Percentiles rank a stretch among this genome's conserved stretches.
These are phyloP conservation scores for Candida ascalaphidarum DNA, from an alignment of 805 yeast genomes.

Conservation along the genomic window DNA sequence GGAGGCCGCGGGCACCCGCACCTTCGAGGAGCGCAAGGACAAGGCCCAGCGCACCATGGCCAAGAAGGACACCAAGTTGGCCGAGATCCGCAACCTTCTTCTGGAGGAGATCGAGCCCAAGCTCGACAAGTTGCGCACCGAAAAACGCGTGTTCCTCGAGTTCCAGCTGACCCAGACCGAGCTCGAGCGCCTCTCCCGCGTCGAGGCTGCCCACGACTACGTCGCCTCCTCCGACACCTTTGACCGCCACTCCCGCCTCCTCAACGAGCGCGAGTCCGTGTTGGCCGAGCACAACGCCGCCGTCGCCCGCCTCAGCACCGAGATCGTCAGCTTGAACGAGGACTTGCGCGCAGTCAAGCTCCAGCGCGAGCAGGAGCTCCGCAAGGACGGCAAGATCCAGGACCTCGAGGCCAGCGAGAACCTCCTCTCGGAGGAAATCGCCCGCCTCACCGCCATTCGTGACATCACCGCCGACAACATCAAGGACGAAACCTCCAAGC, in stretches of 20 bases:
- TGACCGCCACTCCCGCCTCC: slow-evolving; percentile 33
- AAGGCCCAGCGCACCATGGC: slow-evolving; percentile 88
- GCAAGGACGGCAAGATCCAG: slow-evolving; percentile 52
- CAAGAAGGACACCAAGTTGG: slow-evolving; percentile 79
- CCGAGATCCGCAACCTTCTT: slow-evolving; percentile 64
- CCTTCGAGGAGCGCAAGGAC: slow-evolving; percentile 89
- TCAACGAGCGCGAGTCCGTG: slow-evolving; percentile 31
- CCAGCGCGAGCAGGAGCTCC: slow-evolving; percentile 48
- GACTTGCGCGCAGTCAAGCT: slow-evolving; percentile 49
- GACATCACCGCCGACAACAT: slow-evolving; percentile 51
- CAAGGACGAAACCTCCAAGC: slow-evolving; percentile 28
- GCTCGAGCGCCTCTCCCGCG: slow-evolving; percentile 62
- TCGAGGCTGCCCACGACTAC: slow-evolving; percentile 75
- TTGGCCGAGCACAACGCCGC: slow-evolving; percentile 34
- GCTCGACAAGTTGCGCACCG: slow-evolving; percentile 68
- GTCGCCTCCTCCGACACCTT: slow-evolving; percentile 30
- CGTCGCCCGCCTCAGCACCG: slow-evolving; percentile 41
- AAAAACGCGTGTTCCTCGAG: slow-evolving; percentile 76
- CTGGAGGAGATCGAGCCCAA: slow-evolving; percentile 91
- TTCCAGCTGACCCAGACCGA: slow-evolving; percentile 80
- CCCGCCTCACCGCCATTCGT: slow-evolving; percentile 58
- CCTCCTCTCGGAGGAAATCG: slow-evolving; percentile 49
- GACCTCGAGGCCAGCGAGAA: slow-evolving; percentile 52
- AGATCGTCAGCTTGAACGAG: slow-evolving; percentile 48
- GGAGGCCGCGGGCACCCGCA: slow-evolving; percentile 97